Base-by-base conservation (phyloP, 192 early-diverging fungal species). In the Rhizophagus prolifer region DNA sequence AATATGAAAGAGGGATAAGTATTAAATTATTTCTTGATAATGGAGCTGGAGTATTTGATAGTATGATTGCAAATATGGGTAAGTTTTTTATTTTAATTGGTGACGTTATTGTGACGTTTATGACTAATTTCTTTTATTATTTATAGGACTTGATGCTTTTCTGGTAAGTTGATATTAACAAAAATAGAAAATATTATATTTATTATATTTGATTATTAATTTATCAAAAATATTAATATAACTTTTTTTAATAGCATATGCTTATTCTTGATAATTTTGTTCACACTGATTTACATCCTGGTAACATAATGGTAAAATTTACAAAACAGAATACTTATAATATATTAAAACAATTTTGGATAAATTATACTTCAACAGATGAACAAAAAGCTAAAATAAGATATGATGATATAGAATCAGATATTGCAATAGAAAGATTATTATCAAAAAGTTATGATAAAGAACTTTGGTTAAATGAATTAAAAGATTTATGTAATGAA, bases 261-360 rank as follows among this genome's bases (percentile, higher is more conserved):
- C 87, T 98, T 0, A 93, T 96, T 41, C 84, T 94, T 61, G 94
- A 96, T 83, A 98, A 98, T 81, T 95, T 97, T 86, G 89, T 94
- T 28, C 97, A 98, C 78, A 92, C 94, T 6, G 97, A 97, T 81
- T 76, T 97, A 72, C 97, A 98, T 69, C 96, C 96, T 21, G 97
- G 95, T 44, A 98, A 98, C 77, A 97, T 97, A 61, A 81, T 95
- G 78, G 87, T 98, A 1, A 89, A 89, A 13, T 95, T 97, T 76
- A 85, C 83, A 58, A 90, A 88, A 78, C 91, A 91, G 4, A 82
- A 84, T 26, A 82, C 83, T 26, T 85, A 84, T 65, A 78, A 84
- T 82, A 34, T 72, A 59, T 82, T 90, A 78, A 88, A 80, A 76
- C 82, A 80, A 23, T 77, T 77, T 36, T 86, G 67, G 80, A 47